phyloP scores from a whole-genome alignment of 768 basidiomycete species.

The Boletales sp. region DNA sequence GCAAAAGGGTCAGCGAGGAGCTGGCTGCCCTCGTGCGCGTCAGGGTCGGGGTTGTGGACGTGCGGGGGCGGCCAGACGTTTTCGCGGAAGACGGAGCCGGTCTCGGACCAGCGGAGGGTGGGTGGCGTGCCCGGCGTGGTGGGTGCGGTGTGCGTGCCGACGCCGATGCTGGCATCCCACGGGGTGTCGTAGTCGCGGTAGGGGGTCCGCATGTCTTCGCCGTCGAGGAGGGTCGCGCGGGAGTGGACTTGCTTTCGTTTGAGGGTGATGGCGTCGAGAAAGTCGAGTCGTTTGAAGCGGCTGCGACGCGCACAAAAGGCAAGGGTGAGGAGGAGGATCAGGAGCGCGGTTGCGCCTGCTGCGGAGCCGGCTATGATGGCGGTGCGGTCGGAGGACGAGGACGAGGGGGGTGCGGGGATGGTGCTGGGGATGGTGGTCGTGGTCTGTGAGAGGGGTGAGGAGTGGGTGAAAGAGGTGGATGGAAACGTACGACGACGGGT shows the following conservation, averaged over 20 bases:
- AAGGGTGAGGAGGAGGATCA: slow-evolving; percentile 34
- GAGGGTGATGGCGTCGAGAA: slow-evolving; percentile 26
- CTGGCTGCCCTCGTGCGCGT: slow-evolving; percentile 8
- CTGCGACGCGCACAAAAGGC: slow-evolving; percentile 38
- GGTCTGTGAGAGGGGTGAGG: slow-evolving; percentile 5
- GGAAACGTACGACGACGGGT: slow-evolving; percentile 14
- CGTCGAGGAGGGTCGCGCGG: slow-evolving; percentile 22
- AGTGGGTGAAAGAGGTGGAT: neutral
- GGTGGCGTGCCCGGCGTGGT: neutral
- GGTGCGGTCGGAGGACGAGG: slow-evolving; percentile 26
- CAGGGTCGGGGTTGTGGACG: no score
- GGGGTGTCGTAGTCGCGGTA: slow-evolving; percentile 22
- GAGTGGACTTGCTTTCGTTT: slow-evolving; percentile 16
- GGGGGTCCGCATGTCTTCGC: slow-evolving; percentile 9
- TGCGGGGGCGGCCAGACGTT: slow-evolving; percentile 42
- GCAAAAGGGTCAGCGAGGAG: no score
- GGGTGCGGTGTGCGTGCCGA: neutral
- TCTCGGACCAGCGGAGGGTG: slow-evolving; percentile 24
- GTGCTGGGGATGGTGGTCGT: slow-evolving; percentile 14
- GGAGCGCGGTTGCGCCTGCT: slow-evolving; percentile 33
- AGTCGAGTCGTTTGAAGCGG: slow-evolving; percentile 32
- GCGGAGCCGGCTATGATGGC: slow-evolving; percentile 43
- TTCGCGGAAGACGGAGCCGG: slow-evolving; percentile 47
- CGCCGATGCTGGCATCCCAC: slow-evolving; percentile 12
- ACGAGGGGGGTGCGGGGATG: slow-evolving; percentile 7